Percentiles rank a stretch among this genome's conserved stretches.
These are phyloP conservation scores for Eucalyptus urophylla DNA, from an alignment of 345 rosid species.

Conservation along the genomic window DNA sequence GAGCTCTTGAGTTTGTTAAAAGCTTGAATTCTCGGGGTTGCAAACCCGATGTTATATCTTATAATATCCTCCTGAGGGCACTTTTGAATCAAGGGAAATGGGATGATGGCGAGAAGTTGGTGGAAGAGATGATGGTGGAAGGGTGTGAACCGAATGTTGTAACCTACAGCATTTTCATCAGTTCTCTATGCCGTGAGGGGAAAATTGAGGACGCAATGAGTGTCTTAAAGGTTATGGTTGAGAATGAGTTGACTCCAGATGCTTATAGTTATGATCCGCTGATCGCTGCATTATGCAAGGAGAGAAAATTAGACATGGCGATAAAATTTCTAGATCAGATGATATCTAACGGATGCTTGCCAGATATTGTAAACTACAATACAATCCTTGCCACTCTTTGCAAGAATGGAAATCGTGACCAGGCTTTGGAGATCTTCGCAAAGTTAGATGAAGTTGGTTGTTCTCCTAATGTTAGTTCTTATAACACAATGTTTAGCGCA, in stretches of 20 bases:
- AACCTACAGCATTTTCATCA: constrained; percentile 65
- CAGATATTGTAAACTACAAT: constrained; percentile 78
- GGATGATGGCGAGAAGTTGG: constrained; percentile 52
- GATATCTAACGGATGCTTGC: constrained; percentile 76
- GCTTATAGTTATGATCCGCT: constrained; percentile 74
- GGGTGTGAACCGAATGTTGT: constrained; percentile 56
- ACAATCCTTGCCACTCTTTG: constrained; percentile 58
- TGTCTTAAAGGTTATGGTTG: constrained; percentile 44
- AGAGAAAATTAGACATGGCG: constrained; percentile 63
- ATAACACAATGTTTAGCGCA: constrained; percentile 77
- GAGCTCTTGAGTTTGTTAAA: constrained; percentile 43
- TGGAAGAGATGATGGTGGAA: constrained; percentile 44
- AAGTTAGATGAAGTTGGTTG: constrained; percentile 61
- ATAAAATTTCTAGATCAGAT: constrained; percentile 56
- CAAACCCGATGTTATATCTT: constrained; percentile 58
- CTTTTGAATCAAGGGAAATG: constrained; percentile 58
- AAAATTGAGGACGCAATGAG: constrained; percentile 46
- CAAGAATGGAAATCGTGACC: constrained; percentile 56
- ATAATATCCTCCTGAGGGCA: constrained; percentile 52
- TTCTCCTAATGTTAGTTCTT: constrained; percentile 67
- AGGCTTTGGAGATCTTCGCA: constrained; percentile 62
- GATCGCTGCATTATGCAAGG: constrained; percentile 68
- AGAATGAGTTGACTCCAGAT: constrained; percentile 55
- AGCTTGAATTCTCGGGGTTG: constrained; percentile 38
- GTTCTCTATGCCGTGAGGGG: constrained; percentile 56